Evolutionary conservation across 768 basidiomycete genomes (phyloP), one percentile per base, ranked within the genome.

Genomic region (Trichaptum fuscoviolaceum): DNA sequence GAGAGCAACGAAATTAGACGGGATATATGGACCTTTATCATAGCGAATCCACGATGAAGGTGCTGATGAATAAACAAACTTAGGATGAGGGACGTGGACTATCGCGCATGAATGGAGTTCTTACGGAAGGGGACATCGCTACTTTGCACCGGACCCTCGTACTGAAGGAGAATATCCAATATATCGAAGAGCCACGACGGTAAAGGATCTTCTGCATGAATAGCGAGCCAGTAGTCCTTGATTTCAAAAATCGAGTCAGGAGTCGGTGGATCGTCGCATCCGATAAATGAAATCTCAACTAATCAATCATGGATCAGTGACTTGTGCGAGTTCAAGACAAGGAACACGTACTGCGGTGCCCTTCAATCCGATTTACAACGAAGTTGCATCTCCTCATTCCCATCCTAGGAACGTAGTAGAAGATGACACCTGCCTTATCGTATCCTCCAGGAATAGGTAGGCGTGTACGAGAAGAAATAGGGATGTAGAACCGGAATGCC

Each of bases 131-230:
- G 66, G 23, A 69, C 52, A 30, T 65, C 35, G 34, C 61, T 63
- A 10, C 15, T 64, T 10, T 66, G 61, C 36, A 66, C 63, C 17
- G 68, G 59, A 36, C 73, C 73, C 10, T 73, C 67, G 35, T 70
- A 67, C 61, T 72, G 72, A 23, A 73, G 68, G 25, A 78, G 71
- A 34, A 76, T 64, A 36, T 76, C 72, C 2, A 78, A 18, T 26
- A 78, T 26, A 26, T 70, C 30, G 23, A 71, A 74, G 20, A 71
- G 65, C 74, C 74, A 77, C 15, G 65, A 70, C 1, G 77, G 75
- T 18, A 75, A 67, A 5, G 74, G 74, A 27, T 66, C 26, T 30
- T 63, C 58, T 2, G 12, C 20, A 52, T 52, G 12, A 52, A 52
- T 52, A 20, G 12, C 20, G 12, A 52, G 20, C 42, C 42, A 52